phyloP scores from a whole-genome alignment of 345 rosid genomes.

The Aurinia saxatilis region DNA sequence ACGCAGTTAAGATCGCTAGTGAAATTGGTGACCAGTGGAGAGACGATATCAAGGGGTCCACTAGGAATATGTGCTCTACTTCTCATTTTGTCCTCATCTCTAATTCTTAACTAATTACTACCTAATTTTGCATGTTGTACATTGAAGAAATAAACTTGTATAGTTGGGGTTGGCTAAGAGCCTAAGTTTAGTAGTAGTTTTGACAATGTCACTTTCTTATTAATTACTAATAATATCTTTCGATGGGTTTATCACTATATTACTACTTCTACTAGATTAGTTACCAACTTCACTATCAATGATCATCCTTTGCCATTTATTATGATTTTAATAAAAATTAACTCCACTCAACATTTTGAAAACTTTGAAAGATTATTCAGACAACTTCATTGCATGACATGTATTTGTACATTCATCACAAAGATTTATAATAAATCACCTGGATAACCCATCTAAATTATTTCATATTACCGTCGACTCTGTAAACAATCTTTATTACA shows the following conservation, averaged over 20 bases:
- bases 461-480: neutral
- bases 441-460: too few species aligned
- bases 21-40: constrained; percentile 60
- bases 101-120: constrained; percentile 3
- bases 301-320: too few species aligned
- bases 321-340: too few species aligned
- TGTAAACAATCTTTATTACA: neutral
- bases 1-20: constrained; percentile 63
- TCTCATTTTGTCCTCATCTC: constrained; percentile 41
- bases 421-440: too few species aligned
- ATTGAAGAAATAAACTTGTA: constrained; percentile 20
- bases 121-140: constrained; percentile 23
- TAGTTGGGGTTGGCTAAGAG: neutral
- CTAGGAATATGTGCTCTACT: constrained; percentile 23
- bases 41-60: constrained; percentile 20
- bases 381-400: too few species aligned
- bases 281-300: too few species aligned
- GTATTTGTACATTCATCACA: too few species aligned
- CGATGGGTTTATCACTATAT: too few species aligned
- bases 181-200: neutral
- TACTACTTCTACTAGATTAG: too few species aligned
- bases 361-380: too few species aligned
- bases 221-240: too few species aligned
- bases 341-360: too few species aligned
- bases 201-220: neutral